phyloP scores from a whole-genome alignment of 345 rosid genomes.

The Heritiera fomes region DNA sequence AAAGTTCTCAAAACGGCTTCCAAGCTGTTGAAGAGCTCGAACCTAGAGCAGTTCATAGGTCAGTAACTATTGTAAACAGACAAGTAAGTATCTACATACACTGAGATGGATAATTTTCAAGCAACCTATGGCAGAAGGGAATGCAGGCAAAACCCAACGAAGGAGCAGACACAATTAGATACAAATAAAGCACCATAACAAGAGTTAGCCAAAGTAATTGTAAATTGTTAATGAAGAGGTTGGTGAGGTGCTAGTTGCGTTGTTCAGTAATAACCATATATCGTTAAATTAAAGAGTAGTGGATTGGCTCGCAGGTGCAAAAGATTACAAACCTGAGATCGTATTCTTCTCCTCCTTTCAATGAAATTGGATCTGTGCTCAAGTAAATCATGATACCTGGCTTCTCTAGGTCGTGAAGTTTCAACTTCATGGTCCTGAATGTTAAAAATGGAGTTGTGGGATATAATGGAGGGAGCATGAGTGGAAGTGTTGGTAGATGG shows the following conservation, averaged over 20 bases:
- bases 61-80: not conserved
- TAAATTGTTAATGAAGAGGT: not conserved
- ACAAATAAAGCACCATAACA: not conserved
- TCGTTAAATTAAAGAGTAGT: not conserved
- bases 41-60: conserved; percentile 47
- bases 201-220: conserved; percentile 3
- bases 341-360: conserved; percentile 87
- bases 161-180: conserved; percentile 3
- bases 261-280: not conserved
- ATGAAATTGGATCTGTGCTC: conserved; percentile 92
- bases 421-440: conserved; percentile 41
- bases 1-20: conserved; percentile 87
- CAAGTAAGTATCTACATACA: not conserved
- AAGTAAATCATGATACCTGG: conserved; percentile 76
- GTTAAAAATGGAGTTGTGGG: no score
- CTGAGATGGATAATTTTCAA: not conserved
- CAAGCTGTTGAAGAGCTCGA: conserved; percentile 90
- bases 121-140: conserved; percentile 10
- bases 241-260: not conserved
- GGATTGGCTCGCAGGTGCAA: not conserved
- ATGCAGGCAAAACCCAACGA: not conserved
- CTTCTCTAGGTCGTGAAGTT: conserved; percentile 66
- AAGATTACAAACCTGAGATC: conserved; percentile 80
- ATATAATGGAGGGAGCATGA: no score
- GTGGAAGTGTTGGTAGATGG: conserved; percentile 38